Percentiles rank a stretch among this genome's conserved stretches.
These are phyloP conservation scores for Diaporthe sp. DNA, from an alignment of 2,329 filamentous ascomycete species.

Conservation along the genomic window DNA sequence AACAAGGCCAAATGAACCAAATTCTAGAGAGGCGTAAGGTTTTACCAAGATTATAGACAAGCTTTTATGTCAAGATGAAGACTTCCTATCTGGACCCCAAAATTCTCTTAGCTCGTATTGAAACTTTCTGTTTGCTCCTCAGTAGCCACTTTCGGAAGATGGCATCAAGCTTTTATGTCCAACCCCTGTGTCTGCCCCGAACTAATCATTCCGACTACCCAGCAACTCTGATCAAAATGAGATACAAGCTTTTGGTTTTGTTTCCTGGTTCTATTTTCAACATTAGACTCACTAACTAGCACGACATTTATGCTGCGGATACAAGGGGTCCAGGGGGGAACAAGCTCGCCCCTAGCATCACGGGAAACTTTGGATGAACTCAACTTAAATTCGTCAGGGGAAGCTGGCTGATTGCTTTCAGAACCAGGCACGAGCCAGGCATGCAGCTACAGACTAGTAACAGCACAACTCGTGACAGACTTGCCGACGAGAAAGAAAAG, in stretches of 20 bases:
- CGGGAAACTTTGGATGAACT: slow-evolving; percentile 8
- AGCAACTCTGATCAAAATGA: not conserved
- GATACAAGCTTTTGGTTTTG: not conserved
- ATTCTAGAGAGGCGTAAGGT: too few species aligned
- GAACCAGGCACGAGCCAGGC: too few species aligned
- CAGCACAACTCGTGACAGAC: not conserved
- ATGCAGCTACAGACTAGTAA: not conserved
- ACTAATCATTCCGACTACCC: too few species aligned
- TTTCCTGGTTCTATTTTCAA: not conserved
- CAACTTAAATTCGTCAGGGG: not conserved
- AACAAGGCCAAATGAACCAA: not conserved
- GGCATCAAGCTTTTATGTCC: not conserved
- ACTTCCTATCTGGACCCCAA: not conserved
- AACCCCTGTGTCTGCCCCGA: not conserved
- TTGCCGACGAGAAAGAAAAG: not conserved
- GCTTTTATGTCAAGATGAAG: too few species aligned
- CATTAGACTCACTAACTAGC: too few species aligned
- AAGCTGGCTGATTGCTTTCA: not conserved
- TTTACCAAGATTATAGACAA: not conserved
- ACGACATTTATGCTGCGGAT: not conserved
- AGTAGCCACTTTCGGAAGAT: not conserved
- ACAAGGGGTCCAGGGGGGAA: too few species aligned
- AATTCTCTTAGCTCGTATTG: not conserved
- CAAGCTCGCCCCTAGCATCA: slow-evolving; percentile 11
- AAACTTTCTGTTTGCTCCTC: not conserved